Evolutionary conservation across 306 rosid species (phyloP).

Genomic region (Quercus berberidifolia): DNA sequence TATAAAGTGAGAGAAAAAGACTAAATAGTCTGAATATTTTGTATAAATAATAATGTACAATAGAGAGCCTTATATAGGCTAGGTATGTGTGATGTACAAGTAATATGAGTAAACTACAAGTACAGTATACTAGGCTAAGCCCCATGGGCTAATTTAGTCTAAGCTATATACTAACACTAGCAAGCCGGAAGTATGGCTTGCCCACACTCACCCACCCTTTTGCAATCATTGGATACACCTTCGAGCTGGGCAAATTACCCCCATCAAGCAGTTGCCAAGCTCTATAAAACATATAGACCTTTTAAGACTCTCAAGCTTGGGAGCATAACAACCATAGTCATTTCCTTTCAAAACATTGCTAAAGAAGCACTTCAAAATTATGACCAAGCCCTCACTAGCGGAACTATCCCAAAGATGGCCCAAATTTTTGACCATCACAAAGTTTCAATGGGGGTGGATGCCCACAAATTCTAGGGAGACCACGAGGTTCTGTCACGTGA

Average conservation of each 20-base stretch:
- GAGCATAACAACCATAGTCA: slow-evolving; percentile 21
- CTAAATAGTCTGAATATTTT: no score
- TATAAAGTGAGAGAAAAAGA: no score
- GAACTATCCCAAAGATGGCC: neutral
- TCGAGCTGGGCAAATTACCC: slow-evolving; percentile 30
- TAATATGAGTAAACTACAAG: no score
- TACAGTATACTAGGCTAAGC: no score
- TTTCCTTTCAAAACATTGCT: slow-evolving; percentile 24
- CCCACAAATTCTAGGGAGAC: neutral
- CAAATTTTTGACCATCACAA: slow-evolving; percentile 10
- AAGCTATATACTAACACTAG: no score
- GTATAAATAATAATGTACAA: no score
- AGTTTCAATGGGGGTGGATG: slow-evolving; percentile 19
- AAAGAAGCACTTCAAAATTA: slow-evolving; percentile 10
- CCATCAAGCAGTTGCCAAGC: slow-evolving; percentile 26
- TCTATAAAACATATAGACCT: slow-evolving; percentile 28
- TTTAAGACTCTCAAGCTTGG: slow-evolving; percentile 30
- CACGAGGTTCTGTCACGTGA: no score
- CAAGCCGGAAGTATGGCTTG: no score
- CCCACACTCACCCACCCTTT: slow-evolving; percentile 23
- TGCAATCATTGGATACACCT: slow-evolving; percentile 28
- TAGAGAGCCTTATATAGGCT: no score
- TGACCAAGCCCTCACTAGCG: neutral
- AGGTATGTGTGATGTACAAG: no score
- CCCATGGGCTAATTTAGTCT: no score